Base-by-base conservation (phyloP, 768 basidiomycete genomes). In the Tylopilus cervinicoccineus region DNA sequence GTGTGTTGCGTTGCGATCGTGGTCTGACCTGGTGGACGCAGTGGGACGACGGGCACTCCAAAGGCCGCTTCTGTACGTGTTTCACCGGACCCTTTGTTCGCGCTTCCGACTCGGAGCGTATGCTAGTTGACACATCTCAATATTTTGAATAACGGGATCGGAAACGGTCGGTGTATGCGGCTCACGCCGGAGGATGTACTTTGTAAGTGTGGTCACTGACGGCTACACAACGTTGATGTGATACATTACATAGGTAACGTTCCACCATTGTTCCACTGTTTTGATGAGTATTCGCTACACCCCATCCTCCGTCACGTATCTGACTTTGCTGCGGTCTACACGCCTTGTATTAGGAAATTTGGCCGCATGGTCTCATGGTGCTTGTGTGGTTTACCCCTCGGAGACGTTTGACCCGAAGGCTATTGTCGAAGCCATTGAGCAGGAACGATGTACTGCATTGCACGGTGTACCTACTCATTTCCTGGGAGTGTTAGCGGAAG, bases 401-500 rank as follows among this genome's bases (percentile, higher is more conserved):
- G 76, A 79, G 31, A 71, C 73, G 2, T 91, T 76, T 59, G 69
- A 86, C 54, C 81, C 89, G 0, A 63, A 66, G 27, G 72, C 81
- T 1, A 83, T 88, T 41, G 83, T 92, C 9, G 82, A 88, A 45
- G 77, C 88, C 0, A 64, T 91, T n/a, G 63, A 75, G 7, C 71
- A 72, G 16, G 88, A 91, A 54, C 72, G 70, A 48, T 91, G 88
- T 44, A 90, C 88, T 0, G 85, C 84, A 0, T 68, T 93, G 45
- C 89, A 92, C 54, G 89, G 89, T 7, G 89, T 92, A 6, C 89
- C 89, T 0, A 92, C 89, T 0, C 89, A 92, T 61, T 91, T 91
- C 64, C 72, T 88, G 1, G 88, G 83, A 6, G 79, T 91, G 1
- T 68, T 91, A 22, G 64, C 75, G 0, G 88, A 90, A 61, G 74